phyloP scores from a whole-genome alignment of 83 land plant species.

The Picea mariana region DNA sequence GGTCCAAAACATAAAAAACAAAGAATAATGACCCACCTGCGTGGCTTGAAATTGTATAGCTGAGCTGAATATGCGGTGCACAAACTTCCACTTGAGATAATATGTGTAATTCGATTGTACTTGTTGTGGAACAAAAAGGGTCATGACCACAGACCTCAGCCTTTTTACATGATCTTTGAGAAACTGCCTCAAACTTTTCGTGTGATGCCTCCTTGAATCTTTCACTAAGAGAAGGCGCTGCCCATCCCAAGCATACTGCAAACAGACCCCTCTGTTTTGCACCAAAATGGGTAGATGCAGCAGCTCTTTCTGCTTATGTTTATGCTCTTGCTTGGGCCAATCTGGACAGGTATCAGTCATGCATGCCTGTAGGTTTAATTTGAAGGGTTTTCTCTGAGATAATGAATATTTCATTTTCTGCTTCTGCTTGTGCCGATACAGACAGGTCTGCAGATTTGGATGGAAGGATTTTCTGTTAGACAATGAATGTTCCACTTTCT shows the following conservation, averaged over 20 bases:
- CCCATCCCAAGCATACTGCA: slow-evolving; percentile 13
- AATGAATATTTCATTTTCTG: background rate
- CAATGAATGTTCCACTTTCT: background rate
- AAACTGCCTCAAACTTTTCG: background rate
- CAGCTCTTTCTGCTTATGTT: background rate
- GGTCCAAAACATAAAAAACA: background rate
- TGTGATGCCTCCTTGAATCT: background rate
- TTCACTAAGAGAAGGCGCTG: background rate
- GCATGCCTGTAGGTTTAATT: background rate
- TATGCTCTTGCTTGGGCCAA: slow-evolving; percentile 1
- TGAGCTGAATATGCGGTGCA: slow-evolving; percentile 71
- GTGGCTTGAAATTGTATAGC: slow-evolving; percentile 79
- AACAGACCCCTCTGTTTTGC: slow-evolving; percentile 2
- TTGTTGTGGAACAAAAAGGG: slow-evolving; percentile 57
- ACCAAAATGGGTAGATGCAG: slow-evolving; percentile 6
- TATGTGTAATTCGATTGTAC: slow-evolving; percentile 49
- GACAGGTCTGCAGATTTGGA: background rate
- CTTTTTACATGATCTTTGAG: slow-evolving; percentile 2
- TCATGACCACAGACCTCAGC: slow-evolving; percentile 14
- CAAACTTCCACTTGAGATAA: slow-evolving; percentile 63
- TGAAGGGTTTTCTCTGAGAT: background rate
- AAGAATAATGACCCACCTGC: slow-evolving; percentile 37
- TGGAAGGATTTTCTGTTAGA: background rate
- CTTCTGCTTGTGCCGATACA: background rate
- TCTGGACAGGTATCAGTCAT: background rate